Base-by-base conservation (phyloP, 805 yeast species). In the Suhomyces xylopsoci region DNA sequence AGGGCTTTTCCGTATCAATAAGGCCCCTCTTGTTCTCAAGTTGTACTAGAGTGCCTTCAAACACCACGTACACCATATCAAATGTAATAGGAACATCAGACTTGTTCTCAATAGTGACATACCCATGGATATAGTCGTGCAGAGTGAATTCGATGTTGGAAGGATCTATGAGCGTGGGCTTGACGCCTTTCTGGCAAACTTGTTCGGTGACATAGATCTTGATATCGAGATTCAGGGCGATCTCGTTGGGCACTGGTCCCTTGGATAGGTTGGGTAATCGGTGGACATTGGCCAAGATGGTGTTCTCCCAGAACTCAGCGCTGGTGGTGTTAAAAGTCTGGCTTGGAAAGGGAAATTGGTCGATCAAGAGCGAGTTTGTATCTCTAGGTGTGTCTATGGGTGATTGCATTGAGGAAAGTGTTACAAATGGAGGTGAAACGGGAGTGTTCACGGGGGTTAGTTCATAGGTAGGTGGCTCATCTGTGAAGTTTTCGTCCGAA, bases 71-170 rank as follows among this genome's bases (percentile, higher is more conserved):
- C 7, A 75, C 74, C 78, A 75, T 75, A 48, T 75, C 79, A 49
- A 75, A 75, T 0, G 72, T 64, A 7, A 74, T 64, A 5, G 77
- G 78, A 26, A 53, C 53, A 12, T 58, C 45, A 20, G 67, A 62
- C 7, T 53, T 62, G 56, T 75, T 75, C 17, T 54, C 51, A 14
- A 75, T 67, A 9, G 77, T 73, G 34, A 74, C 77, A 56, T 64
- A 75, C 3, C 80, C 80, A 57, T 74, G 79, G 42, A 75, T 62
- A 55, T 65, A 74, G 55, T 75, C 78, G 32, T 77, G 78, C 54
- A 71, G 77, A 46, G 67, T 65, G 56, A 61, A 73, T 55, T 75
- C 80, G 10, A 54, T 54, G 32, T 59, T 54, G 36, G 62, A 61
- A 1, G 73, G 65, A 51, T 74, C 76, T 14, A 73, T 64, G 15